Percentiles rank a stretch among this genome's conserved stretches.
Evolutionary conservation across 140 eudicot species (phyloP).

Genomic region (Anethum foeniculum): DNA sequence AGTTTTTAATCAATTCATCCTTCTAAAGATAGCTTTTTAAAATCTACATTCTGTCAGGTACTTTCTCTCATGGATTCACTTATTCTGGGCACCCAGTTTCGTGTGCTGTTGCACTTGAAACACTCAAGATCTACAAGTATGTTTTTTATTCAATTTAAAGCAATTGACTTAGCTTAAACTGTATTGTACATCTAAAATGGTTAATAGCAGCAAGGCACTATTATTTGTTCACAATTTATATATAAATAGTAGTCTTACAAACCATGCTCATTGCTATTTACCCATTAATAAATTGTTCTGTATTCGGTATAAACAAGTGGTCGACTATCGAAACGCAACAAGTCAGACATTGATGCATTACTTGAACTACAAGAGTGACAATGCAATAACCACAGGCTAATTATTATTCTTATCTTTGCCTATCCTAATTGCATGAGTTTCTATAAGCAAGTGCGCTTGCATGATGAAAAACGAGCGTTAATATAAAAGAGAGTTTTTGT

Average conservation of each 20-base stretch:
- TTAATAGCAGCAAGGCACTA: not conserved
- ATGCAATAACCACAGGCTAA: not conserved
- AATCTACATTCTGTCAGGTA: slow-evolving; percentile 33
- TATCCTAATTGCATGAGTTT: not conserved
- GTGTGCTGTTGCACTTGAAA: slow-evolving; percentile 94
- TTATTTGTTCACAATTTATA: not conserved
- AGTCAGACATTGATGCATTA: not conserved
- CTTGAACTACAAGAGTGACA: not conserved
- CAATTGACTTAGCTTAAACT: not conserved
- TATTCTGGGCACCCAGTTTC: slow-evolving; percentile 96
- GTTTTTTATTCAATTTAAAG: slow-evolving; percentile 4
- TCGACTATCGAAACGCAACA: not conserved
- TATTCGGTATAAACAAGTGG: not conserved
- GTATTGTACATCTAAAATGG: not conserved
- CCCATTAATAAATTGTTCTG: not conserved
- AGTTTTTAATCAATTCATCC: not conserved
- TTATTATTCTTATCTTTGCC: not conserved
- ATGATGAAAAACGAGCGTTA: not conserved
- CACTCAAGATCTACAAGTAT: slow-evolving; percentile 80
- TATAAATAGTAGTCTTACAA: not conserved
- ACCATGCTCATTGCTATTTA: not conserved
- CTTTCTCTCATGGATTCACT: slow-evolving; percentile 82
- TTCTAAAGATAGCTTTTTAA: not conserved
- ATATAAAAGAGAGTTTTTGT: not conserved
- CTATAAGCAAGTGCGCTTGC: not conserved